Conservation (phyloP, 1,284 basidiomycete genomes). For the Cryptococcus floricola region DNA sequence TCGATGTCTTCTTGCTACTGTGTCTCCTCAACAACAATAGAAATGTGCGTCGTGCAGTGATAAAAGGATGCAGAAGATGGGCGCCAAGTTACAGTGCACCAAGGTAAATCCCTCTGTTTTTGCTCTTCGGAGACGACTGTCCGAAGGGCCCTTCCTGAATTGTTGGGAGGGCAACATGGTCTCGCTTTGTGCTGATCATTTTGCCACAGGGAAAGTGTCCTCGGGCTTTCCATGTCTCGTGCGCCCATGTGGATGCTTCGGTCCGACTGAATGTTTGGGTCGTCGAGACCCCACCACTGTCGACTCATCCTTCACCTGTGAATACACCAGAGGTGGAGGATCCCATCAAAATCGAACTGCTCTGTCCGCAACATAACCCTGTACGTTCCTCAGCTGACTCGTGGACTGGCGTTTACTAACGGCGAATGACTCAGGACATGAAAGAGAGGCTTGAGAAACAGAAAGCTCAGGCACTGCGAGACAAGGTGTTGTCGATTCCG, state of each 20-base stretch:
- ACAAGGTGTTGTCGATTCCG: conserved; percentile 62
- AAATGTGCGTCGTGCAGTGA: conserved; percentile 83
- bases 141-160: no score
- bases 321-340: conserved; percentile 66
- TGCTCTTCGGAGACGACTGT: no score
- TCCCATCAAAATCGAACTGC: conserved; percentile 60
- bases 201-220: conserved; percentile 65
- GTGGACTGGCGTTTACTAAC: not conserved
- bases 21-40: conserved; percentile 47
- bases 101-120: conserved; percentile 53
- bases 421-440: conserved; percentile 54
- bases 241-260: conserved; percentile 56
- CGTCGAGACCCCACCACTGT: conserved; percentile 9
- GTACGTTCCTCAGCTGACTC: conserved; percentile 52
- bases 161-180: no score
- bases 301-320: conserved; percentile 35
- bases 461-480: conserved; percentile 59
- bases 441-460: conserved; percentile 67
- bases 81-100: conserved; percentile 89
- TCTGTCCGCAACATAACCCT: conserved; percentile 79
- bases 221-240: conserved; percentile 89
- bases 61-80: conserved; percentile 63
- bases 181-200: no score
- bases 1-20: conserved; percentile 1
- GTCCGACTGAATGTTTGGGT: conserved; percentile 15